Conservation (phyloP, 345 rosid species). For the Barbarea vulgaris region DNA sequence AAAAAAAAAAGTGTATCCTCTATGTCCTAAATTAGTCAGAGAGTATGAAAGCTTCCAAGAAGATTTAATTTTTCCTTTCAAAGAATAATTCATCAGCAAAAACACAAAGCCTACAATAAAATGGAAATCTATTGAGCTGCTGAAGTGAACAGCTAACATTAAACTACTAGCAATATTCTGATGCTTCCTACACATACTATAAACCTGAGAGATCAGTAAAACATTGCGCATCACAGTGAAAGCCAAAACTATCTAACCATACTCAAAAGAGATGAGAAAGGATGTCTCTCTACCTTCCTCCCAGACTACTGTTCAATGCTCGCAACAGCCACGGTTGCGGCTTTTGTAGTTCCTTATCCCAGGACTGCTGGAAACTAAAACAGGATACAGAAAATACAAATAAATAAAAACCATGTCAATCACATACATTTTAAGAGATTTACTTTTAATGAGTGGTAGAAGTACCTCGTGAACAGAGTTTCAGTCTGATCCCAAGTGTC, state of each 20-base stretch:
- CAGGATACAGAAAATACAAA: slow-evolving; percentile 32
- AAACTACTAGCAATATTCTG: background rate
- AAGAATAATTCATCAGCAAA: background rate
- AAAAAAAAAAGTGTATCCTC: background rate
- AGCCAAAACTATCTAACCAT: slow-evolving; percentile 12
- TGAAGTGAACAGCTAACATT: background rate
- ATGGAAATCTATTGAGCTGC: background rate
- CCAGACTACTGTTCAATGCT: slow-evolving; percentile 79
- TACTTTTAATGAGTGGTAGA: slow-evolving; percentile 11
- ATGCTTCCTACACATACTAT: slow-evolving; percentile 1
- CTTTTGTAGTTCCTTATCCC: slow-evolving; percentile 79
- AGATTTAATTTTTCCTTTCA: background rate
- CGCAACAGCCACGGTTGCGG: slow-evolving; percentile 90
- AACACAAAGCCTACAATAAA: background rate
- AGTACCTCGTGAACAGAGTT: slow-evolving; percentile 69
- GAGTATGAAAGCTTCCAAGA: background rate
- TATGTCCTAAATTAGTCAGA: background rate
- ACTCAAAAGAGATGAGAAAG: slow-evolving; percentile 3
- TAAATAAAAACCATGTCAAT: slow-evolving; percentile 12
- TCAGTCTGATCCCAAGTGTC: slow-evolving; percentile 95
- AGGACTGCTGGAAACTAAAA: slow-evolving; percentile 81
- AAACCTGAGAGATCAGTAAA: slow-evolving; percentile 8
- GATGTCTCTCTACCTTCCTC: slow-evolving; percentile 66
- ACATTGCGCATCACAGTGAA: slow-evolving; percentile 4
- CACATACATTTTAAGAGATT: slow-evolving; percentile 21